These are phyloP conservation scores for Hebeloma cylindrosporum DNA, from an alignment of 768 basidiomycete genomes.

Conservation along the genomic window DNA sequence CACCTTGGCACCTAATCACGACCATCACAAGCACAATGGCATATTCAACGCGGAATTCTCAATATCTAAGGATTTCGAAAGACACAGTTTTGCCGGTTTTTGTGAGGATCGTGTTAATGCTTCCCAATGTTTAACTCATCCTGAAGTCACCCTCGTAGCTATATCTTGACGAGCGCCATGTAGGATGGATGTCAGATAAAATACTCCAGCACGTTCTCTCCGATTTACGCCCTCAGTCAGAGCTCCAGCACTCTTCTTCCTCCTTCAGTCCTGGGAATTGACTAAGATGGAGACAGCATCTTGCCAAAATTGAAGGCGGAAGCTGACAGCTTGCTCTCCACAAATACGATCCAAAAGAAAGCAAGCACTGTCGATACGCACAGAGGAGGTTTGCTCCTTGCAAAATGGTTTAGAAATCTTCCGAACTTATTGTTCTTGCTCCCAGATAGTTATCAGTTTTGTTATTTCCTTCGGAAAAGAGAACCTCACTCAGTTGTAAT, in stretches of 20 bases:
- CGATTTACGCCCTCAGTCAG: slow-evolving; percentile 72
- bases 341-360: slow-evolving; percentile 53
- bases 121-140: slow-evolving; percentile 4
- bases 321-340: slow-evolving; percentile 42
- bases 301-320: slow-evolving; percentile 66
- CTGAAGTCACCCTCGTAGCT: slow-evolving; percentile 41
- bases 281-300: slow-evolving; percentile 43
- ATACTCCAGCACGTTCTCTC: slow-evolving; percentile 78
- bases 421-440: background rate
- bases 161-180: slow-evolving; percentile 86
- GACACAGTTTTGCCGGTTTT: slow-evolving; percentile 77
- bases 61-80: slow-evolving; percentile 80
- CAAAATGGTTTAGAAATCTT: slow-evolving; percentile 2
- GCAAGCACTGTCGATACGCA: slow-evolving; percentile 81
- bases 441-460: slow-evolving; percentile 85
- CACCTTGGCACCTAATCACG: background rate
- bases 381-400: slow-evolving; percentile 63
- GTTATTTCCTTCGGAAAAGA: slow-evolving; percentile 82
- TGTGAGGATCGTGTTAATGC: slow-evolving; percentile 37
- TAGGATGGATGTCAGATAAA: slow-evolving; percentile 87
- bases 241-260: background rate
- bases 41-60: slow-evolving; percentile 73
- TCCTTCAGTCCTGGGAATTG: background rate
- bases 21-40: slow-evolving; percentile 52
- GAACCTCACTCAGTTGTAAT: slow-evolving; percentile 80